Conservation (phyloP, 345 rosid species). For the Eucalyptus sideroxylon region DNA sequence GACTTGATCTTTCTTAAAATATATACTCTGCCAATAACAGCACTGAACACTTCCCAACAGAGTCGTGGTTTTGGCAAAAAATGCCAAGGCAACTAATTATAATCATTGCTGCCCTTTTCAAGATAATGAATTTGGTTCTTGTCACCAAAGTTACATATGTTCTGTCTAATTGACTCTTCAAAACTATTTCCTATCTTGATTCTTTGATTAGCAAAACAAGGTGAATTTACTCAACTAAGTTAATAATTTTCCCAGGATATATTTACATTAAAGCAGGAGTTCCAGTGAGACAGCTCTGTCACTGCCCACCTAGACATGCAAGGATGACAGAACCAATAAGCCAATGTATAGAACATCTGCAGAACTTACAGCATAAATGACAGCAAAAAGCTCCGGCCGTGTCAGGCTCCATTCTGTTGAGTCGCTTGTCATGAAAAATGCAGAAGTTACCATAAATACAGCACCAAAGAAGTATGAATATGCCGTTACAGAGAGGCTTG, state of each 20-base stretch:
- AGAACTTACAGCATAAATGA: slow-evolving; percentile 78
- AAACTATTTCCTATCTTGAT: neutral
- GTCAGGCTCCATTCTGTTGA: slow-evolving; percentile 81
- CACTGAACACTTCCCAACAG: neutral
- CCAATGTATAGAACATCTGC: neutral
- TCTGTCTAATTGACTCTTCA: neutral
- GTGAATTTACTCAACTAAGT: neutral
- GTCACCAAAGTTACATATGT: neutral
- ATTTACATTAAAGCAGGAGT: neutral
- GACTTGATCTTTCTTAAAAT: neutral
- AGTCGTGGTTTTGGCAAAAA: neutral
- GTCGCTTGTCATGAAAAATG: slow-evolving; percentile 51
- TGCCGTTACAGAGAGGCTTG: slow-evolving; percentile 79
- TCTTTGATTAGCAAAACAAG: neutral
- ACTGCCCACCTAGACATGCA: neutral
- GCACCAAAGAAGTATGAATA: slow-evolving; percentile 78
- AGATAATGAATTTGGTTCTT: neutral
- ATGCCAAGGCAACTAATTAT: neutral
- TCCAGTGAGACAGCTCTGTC: neutral
- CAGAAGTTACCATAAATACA: slow-evolving; percentile 52
- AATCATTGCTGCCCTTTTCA: neutral
- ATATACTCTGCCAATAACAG: neutral
- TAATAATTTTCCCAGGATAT: neutral
- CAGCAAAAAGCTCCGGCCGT: slow-evolving; percentile 67
- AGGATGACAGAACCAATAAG: neutral